Evolutionary conservation across 129 eudicot genomes (phyloP).

Genomic region (Escallonia herrerae): DNA sequence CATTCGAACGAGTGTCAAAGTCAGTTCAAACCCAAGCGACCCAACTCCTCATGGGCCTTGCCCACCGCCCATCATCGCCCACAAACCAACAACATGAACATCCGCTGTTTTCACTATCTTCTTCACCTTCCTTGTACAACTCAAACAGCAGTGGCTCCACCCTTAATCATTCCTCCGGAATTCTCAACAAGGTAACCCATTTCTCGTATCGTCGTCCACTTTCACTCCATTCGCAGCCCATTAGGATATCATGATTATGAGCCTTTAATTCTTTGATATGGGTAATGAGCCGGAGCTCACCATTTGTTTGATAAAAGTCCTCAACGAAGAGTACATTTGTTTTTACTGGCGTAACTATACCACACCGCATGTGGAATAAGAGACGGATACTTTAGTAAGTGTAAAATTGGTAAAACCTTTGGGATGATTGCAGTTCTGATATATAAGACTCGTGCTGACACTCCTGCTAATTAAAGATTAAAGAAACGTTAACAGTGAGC

Average conservation of each 20-base stretch:
- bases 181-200: slow-evolving; percentile 27
- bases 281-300: slow-evolving; percentile 11
- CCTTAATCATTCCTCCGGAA: slow-evolving; percentile 21
- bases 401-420: slow-evolving; percentile 1
- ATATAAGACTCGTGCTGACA: not conserved
- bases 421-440: slow-evolving; percentile 8
- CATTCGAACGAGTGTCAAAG: slow-evolving; percentile 39
- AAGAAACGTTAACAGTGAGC: too few relatives aligned
- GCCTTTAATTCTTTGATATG: not conserved
- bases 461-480: not conserved
- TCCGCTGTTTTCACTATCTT: slow-evolving; percentile 17
- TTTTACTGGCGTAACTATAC: too few relatives aligned
- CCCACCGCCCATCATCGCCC: slow-evolving; percentile 16
- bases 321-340: slow-evolving; percentile 11
- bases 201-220: not conserved
- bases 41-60: slow-evolving; percentile 26
- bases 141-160: slow-evolving; percentile 13
- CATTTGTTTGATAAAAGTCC: slow-evolving; percentile 49
- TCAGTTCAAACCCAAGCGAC: slow-evolving; percentile 54
- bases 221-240: not conserved
- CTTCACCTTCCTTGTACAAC: slow-evolving; percentile 14
- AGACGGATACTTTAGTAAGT: not conserved
- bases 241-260: not conserved
- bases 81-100: slow-evolving; percentile 17
- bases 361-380: not conserved